A percentile compares a stretch with the other conserved stretches of the same genome.
phyloP scores from a whole-genome alignment of 2,329 filamentous ascomycete species.

The Colletotrichum tabaci region DNA sequence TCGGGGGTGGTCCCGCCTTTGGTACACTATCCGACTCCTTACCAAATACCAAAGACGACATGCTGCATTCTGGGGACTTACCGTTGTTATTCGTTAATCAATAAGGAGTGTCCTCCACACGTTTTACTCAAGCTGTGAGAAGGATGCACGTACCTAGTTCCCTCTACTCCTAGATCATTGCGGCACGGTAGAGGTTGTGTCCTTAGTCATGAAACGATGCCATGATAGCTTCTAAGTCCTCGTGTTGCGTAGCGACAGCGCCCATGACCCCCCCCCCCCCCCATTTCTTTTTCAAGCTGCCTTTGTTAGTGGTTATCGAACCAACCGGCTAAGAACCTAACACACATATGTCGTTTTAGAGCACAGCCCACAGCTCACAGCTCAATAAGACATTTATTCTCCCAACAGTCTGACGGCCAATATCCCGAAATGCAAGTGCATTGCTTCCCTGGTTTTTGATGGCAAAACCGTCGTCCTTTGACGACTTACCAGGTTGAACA shows the following conservation, averaged over 20 bases:
- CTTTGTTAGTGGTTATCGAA: neutral
- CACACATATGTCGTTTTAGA: neutral
- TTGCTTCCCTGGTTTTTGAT: neutral
- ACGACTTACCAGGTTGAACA: neutral
- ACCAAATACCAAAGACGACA: neutral
- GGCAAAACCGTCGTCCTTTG: neutral
- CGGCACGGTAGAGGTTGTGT: neutral
- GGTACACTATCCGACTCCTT: neutral
- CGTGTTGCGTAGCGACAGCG: neutral
- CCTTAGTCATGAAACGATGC: too few relatives aligned
- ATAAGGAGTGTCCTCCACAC: neutral
- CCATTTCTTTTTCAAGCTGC: too few relatives aligned
- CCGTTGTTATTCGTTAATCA: neutral
- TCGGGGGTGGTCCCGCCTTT: neutral
- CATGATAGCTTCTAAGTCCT: neutral
- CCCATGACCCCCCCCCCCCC: neutral
- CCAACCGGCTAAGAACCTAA: neutral
- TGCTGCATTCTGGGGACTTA: neutral
- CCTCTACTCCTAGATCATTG: neutral
- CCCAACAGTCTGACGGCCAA: neutral
- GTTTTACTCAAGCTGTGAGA: neutral
- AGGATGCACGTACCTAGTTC: neutral
- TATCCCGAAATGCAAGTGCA: neutral
- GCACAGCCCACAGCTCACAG: neutral
- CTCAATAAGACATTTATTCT: neutral